Evolutionary conservation across 164 flowering plant species (phyloP).

Genomic region (Nymphaea thermarum): DNA sequence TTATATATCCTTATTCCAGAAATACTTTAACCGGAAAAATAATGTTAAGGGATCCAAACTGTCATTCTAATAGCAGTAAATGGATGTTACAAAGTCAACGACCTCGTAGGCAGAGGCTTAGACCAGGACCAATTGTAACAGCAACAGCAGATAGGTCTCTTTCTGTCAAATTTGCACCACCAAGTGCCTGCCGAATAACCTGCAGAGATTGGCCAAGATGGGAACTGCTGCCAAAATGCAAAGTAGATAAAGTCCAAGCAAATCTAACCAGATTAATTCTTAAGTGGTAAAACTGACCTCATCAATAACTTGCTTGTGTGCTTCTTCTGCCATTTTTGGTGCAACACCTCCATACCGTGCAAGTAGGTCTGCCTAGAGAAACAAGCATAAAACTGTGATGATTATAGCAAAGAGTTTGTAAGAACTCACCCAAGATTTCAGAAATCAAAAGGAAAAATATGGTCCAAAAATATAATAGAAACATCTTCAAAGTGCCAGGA

Average conservation of each 20-base stretch:
- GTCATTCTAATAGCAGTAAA: background rate
- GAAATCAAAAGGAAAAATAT: background rate
- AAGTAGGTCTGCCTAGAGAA: slow-evolving; percentile 76
- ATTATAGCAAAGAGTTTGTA: background rate
- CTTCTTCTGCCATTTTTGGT: slow-evolving; percentile 97
- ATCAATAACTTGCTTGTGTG: slow-evolving; percentile 73
- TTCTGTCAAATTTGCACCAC: slow-evolving; percentile 56
- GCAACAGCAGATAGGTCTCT: slow-evolving; percentile 80
- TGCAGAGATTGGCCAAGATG: slow-evolving; percentile 12
- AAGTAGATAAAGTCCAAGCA: background rate
- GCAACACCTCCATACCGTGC: slow-evolving; percentile 87
- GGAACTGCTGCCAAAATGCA: background rate
- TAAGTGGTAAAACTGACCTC: slow-evolving; percentile 31
- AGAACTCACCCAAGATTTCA: background rate
- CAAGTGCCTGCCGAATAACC: slow-evolving; percentile 86
- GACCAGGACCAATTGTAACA: slow-evolving; percentile 97
- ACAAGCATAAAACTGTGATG: no score
- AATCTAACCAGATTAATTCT: background rate
- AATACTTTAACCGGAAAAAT: no score
- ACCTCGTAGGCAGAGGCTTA: slow-evolving; percentile 94
- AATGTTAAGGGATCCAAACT: no score
- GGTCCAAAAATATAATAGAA: background rate
- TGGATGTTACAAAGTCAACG: slow-evolving; percentile 9
- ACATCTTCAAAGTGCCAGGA: no score
- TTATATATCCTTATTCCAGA: no score